A percentile compares a stretch with the other conserved stretches of the same genome.
These are phyloP conservation scores for Mortierella alpina DNA, from an alignment of 192 early-diverging fungal species.

Conservation along the genomic window DNA sequence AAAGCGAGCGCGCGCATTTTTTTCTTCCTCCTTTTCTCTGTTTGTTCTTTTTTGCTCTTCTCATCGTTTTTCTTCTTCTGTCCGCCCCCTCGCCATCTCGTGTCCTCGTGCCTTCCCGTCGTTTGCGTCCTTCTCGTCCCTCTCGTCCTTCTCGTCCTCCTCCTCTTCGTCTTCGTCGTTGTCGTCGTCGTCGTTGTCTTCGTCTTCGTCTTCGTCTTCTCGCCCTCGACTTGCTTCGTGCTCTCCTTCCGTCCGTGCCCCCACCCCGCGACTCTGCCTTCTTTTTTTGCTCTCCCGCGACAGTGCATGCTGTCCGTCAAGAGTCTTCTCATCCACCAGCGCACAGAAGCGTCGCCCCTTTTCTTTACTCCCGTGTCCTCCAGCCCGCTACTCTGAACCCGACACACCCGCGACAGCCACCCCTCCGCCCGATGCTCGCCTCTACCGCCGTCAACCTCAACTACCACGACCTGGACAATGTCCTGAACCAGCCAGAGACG, in stretches of 20 bases:
- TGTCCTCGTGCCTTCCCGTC: too few species aligned
- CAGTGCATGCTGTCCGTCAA: not conserved
- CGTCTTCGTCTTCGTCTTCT: not conserved
- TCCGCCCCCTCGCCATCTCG: not conserved
- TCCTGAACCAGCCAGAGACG: conserved; percentile 48
- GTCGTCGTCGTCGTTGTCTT: conserved; percentile 1
- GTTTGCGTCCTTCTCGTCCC: not conserved
- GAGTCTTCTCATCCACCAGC: not conserved
- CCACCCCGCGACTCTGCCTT: not conserved
- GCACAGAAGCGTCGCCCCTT: conserved; percentile 2
- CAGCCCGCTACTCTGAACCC: not conserved
- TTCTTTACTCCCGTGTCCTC: conserved; percentile 2
- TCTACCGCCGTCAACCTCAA: conserved; percentile 27
- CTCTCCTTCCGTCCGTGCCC: not conserved
- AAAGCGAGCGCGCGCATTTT: not conserved
- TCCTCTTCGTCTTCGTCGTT: not conserved
- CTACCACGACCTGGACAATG: conserved; percentile 46
- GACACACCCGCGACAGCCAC: not conserved
- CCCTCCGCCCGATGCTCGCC: conserved; percentile 7
- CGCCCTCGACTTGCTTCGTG: not conserved
- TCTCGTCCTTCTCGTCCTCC: not conserved
- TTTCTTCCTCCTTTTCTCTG: not conserved
- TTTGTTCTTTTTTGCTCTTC: conserved; percentile 1
- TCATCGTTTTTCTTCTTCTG: not conserved
- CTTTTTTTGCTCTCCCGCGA: not conserved